Conservation (phyloP, 2,329 filamentous ascomycete species). For the Myriosclerotinia scirpicola region DNA sequence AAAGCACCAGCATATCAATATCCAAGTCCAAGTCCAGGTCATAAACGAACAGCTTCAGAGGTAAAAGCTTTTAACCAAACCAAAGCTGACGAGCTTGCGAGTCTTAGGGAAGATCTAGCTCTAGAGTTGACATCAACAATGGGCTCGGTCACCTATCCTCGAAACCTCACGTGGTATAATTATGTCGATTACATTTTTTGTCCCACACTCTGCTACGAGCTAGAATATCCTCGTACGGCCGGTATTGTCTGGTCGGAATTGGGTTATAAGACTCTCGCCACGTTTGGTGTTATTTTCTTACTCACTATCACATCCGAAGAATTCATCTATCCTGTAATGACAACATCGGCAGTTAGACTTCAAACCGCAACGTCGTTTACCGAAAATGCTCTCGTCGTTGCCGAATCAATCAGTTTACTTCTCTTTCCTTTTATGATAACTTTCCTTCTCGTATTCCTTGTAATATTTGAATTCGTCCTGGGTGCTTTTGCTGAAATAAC, state of each 20-base stretch:
- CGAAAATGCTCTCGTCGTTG: conserved; percentile 76
- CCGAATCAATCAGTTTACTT: conserved; percentile 86
- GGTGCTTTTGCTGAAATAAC: conserved; percentile 95
- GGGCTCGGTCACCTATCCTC: conserved; percentile 84
- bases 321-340: conserved; percentile 88
- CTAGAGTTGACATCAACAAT: conserved; percentile 88
- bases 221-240: conserved; percentile 84
- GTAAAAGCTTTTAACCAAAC: conserved; percentile 36
- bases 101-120: conserved; percentile 82
- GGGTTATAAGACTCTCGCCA: conserved; percentile 79
- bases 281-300: conserved; percentile 95
- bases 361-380: conserved; percentile 46
- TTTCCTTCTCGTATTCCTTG: conserved; percentile 91
- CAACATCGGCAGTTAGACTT: conserved; percentile 62
- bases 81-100: conserved; percentile 46
- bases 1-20: conserved; percentile 75
- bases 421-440: conserved; percentile 97
- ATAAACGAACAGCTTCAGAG: conserved; percentile 24
- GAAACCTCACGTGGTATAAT: conserved; percentile 80
- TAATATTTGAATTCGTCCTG: conserved; percentile 96
- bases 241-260: conserved; percentile 78
- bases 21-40: conserved; percentile 47
- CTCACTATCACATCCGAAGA: conserved; percentile 89
- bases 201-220: conserved; percentile 94
- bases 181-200: conserved; percentile 86